Evolutionary conservation across 805 yeast species (phyloP), one percentile per base, ranked within the genome.

Genomic region (Priceomyces medius): DNA sequence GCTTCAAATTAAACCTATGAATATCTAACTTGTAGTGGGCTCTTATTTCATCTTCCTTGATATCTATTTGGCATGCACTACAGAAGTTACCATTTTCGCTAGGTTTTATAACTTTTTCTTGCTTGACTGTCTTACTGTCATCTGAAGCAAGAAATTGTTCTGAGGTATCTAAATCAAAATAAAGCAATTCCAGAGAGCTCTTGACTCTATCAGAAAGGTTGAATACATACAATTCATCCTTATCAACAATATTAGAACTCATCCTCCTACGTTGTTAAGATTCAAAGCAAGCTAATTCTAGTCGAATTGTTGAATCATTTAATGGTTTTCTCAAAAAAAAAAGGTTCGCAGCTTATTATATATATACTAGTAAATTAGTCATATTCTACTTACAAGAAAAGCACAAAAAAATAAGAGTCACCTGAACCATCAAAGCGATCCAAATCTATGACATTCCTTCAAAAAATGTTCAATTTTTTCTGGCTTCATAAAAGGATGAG

Each of bases 401-500:
- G 4, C n/a, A 18, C n/a, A 12, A 13, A 13, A 31, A 13, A 18
- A 13, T 18, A 7, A 7, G 12, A 31, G 14, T 18, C 16, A 31
- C 12, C 29, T 26, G 29, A 8, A 7, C 20, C 20, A 20, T 16
- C 57, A 70, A 46, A 64, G 61, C 7, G 77, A 67, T 7, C 96
- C 96, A 40, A 85, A 62, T 55, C 90, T 77, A 61, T 88, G 96
- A 53, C 93, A 85, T 63, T 88, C 97, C 63, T 88, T 70, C 58
- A 93, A 71, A 68, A 93, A 93, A 66, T 80, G 87, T 45, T 79
- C 81, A 47, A 93, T 79, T 62, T 85, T 85, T 49, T 86, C 96
- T 8, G 98, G 96, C 49, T 88, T 85, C 96, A 93, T 89, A 67
- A 87, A 88, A 17, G 99, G 99, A 61, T 89, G 97, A 17, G 99